Base-by-base conservation (phyloP, 2,329 filamentous ascomycete genomes). In the Pseudovirgaria hyperparasitica region DNA sequence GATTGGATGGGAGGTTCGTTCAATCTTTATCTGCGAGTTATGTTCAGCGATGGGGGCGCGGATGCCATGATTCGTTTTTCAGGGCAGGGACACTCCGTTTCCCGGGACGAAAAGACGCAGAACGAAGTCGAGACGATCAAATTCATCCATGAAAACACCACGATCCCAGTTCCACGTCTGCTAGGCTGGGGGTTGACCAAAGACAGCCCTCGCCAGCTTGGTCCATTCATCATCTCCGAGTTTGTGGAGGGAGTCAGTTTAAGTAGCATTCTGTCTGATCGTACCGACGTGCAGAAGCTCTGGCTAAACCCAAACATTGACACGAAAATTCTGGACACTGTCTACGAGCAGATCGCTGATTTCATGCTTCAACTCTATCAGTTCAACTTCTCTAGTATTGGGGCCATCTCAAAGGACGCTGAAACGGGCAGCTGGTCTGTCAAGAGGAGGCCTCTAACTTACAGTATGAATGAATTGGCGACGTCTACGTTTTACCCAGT, bases 361-460 rank as follows among this genome's bases (percentile, higher is more conserved):
- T 32, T 33, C 22, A 30, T 36, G 29, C 12, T 39, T 11, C 28
- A 41, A 32, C 31, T 41, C 11, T 36, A 27, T 18, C 25, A 21
- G 19, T 17, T 38, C 11, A 20, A 38, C 14, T 41, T 41, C 16
- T 19, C 20, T n/a, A 19, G 14, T 2, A 39, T 41, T 19, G 37
- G 38, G 5, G 46, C 53, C 14, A 52, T 60, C 25, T 52, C 50
- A 17, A 46, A 46, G 33, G 30, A 37, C 15, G 9, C 33, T 4
- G 33, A 11, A 35, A 37, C 25, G 28, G 23, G 35, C 12, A 26
- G 27, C 22, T 62, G 46, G 50, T 32, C 36, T 10, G 51, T 55
- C 25, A 39, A 40, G 12, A 27, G 33, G 30, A 35, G 51, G 29
- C 54, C 55, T 5, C 36, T 58, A n/a, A 58, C 52, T n/a, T n/a